A percentile compares a stretch with the other conserved stretches of the same genome.
These are phyloP conservation scores for Diddensiella caesifluorescens DNA, from an alignment of 805 yeast genomes.

Conservation along the genomic window DNA sequence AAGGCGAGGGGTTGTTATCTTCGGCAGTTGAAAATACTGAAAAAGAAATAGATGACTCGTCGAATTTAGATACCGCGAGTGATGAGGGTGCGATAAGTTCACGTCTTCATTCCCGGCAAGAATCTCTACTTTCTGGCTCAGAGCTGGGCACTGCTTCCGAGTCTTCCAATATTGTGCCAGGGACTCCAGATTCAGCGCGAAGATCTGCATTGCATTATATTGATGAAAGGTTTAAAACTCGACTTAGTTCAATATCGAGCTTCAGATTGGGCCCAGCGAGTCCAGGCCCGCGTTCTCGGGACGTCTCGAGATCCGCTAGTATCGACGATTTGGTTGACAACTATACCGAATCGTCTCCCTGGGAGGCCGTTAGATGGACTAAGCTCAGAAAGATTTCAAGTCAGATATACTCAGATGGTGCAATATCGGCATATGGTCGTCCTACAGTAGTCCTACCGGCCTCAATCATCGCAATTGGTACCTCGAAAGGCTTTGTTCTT, in stretches of 20 bases:
- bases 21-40: no score
- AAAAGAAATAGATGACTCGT: conserved; percentile 1
- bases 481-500: conserved; percentile 57
- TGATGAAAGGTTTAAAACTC: conserved; percentile 20
- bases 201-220: conserved; percentile 14
- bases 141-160: conserved; percentile 3
- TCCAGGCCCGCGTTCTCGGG: conserved; percentile 1
- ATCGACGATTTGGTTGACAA: conserved; percentile 5
- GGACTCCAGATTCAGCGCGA: conserved; percentile 14
- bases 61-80: conserved; percentile 1
- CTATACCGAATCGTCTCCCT: conserved; percentile 4
- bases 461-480: conserved; percentile 50
- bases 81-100: conserved; percentile 7
- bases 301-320: background rate
- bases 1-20: no score
- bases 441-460: conserved; percentile 42
- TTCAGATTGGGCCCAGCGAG: conserved; percentile 1
- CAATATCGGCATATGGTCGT: conserved; percentile 43
- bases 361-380: conserved; percentile 32
- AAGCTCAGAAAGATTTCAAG: conserved; percentile 39
- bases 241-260: conserved; percentile 16
- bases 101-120: conserved; percentile 12
- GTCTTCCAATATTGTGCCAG: conserved; percentile 8
- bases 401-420: conserved; percentile 33
- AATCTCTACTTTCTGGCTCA: conserved; percentile 4